Base-by-base conservation (phyloP, 805 yeast genomes). In the Blastobotrys terrestris region DNA sequence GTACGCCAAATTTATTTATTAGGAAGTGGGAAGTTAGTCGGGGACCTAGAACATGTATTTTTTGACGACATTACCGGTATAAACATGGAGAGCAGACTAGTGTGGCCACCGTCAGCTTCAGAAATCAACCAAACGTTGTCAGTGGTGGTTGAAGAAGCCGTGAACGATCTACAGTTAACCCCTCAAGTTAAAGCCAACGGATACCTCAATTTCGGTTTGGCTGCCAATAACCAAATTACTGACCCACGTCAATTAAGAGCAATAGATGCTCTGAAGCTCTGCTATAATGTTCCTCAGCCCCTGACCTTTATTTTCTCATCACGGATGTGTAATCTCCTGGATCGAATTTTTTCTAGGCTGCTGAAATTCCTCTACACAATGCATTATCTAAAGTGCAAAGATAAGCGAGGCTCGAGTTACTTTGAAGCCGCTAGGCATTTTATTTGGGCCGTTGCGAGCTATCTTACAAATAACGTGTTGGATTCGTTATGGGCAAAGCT, bases 61-160 rank as follows among this genome's bases (percentile, higher is more conserved):
- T 48, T 48, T 39, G 44, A 20, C 19, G 45, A 40, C 40, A 5
- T 11, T 11, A 20, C 14, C 13, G 41, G 39, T 8, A 14, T 31
- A 3, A 18, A 35, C 22, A 31, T 26, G 41, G 13, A 15, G 19
- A 15, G 41, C 14, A 35, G 22, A 4, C 31, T 6, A 8, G 18
- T 18, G 3, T 49, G 52, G 52, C 52, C 52, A n/a, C 52, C 52
- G 26, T 43, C 47, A 3, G 40, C 48, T 14, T 20, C 48, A 19
- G 41, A 49, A 19, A 21, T 49, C 26, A 49, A 49, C 44, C 52
- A 49, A 4, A 31, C 42, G 2, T 16, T 49, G 4, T 49, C 48
- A 4, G 48, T 20, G 16, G 19, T 48, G 31, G 44, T 41, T 2
- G 51, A 48, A 18, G 20, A 15, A n/a, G 26, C 48, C 3, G 44